Evolutionary conservation across 768 basidiomycete species (phyloP), one percentile per base, ranked within the genome.

Genomic region (Cystofilobasidium bisporidii): DNA sequence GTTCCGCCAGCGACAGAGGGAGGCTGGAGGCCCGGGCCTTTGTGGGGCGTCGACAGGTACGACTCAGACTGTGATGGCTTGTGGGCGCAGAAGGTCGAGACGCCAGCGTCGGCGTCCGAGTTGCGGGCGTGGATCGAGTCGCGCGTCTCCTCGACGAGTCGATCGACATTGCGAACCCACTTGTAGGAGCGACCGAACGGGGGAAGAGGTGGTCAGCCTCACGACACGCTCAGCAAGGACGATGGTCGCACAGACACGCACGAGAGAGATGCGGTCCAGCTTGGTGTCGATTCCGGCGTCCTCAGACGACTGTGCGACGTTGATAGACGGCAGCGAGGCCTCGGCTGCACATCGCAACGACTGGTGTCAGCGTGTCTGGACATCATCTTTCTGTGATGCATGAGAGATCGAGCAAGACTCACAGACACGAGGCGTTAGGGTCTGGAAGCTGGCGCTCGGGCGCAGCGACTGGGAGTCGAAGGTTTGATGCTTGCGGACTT

Each of bases 221-320:
- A n/a, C n/a, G n/a, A n/a, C n/a, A n/a, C n/a, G n/a, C n/a, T n/a
- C n/a, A n/a, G n/a, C n/a, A n/a, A n/a, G n/a, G n/a, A n/a, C n/a
- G n/a, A n/a, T n/a, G n/a, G n/a, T n/a, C n/a, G n/a, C n/a, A n/a
- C n/a, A n/a, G n/a, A n/a, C n/a, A 20, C 53, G 50, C 24, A 65
- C 64, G 26, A 57, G 53, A 0, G 65, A 66, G 65, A 66, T 66
- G 11, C 65, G 65, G 33, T 66, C 65, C 17, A 66, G 59, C 22
- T 58, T 45, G 12, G 43, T 30, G 22, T 61, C 58, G 24, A 66
- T 33, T 3, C 50, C 28, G 18, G 53, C 53, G 28, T 56, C 28
- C 28, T 32, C 28, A 3, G 53, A 56, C 26, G 53, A 28, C 53
- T 56, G 53, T 2, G 53, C 53, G 22, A 56, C 20, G 5, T 56